Percentiles rank a stretch among this genome's conserved stretches.
Conservation (phyloP, 768 basidiomycete species). For the Mycena indigotica region DNA sequence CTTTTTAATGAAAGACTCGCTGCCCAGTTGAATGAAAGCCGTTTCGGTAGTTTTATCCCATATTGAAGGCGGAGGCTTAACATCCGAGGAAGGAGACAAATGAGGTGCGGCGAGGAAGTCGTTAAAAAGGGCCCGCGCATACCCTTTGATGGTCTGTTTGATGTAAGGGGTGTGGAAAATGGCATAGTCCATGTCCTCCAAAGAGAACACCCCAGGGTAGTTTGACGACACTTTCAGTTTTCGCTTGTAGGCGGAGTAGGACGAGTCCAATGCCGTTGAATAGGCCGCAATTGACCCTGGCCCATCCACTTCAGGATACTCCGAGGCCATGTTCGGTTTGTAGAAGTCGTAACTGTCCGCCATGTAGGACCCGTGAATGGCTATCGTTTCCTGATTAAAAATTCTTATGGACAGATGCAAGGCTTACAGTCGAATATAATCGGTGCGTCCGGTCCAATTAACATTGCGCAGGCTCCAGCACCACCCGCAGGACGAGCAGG, state of each 20-base stretch:
- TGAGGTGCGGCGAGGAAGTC: conserved; percentile 86
- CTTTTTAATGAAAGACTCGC: conserved; percentile 70
- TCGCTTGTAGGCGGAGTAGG: conserved; percentile 82
- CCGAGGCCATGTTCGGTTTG: conserved; percentile 94
- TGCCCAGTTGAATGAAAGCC: conserved; percentile 82
- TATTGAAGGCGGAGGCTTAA: conserved; percentile 78
- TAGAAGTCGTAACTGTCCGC: conserved; percentile 98
- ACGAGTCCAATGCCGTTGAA: conserved; percentile 87
- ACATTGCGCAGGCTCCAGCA: conserved; percentile 91
- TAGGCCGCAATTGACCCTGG: conserved; percentile 95
- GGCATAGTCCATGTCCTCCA: conserved; percentile 86
- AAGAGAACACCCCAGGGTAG: conserved; percentile 58
- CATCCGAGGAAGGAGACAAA: conserved; percentile 64
- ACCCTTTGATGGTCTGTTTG: conserved; percentile 97
- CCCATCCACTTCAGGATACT: conserved; percentile 97
- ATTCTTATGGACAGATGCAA: conserved; percentile 1
- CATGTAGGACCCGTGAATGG: conserved; percentile 96
- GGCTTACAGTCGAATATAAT: conserved; percentile 90
- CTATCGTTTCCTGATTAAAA: conserved; percentile 43
- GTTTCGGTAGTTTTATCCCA: conserved; percentile 97
- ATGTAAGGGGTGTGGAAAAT: conserved; percentile 98
- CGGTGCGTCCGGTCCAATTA: conserved; percentile 96
- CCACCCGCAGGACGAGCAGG: conserved; percentile 94
- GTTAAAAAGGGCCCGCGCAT: conserved; percentile 88
- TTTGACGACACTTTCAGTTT: conserved; percentile 71